These are phyloP conservation scores for Pseudomassariella vexata DNA, from an alignment of 2,329 filamentous ascomycete genomes.

Conservation along the genomic window DNA sequence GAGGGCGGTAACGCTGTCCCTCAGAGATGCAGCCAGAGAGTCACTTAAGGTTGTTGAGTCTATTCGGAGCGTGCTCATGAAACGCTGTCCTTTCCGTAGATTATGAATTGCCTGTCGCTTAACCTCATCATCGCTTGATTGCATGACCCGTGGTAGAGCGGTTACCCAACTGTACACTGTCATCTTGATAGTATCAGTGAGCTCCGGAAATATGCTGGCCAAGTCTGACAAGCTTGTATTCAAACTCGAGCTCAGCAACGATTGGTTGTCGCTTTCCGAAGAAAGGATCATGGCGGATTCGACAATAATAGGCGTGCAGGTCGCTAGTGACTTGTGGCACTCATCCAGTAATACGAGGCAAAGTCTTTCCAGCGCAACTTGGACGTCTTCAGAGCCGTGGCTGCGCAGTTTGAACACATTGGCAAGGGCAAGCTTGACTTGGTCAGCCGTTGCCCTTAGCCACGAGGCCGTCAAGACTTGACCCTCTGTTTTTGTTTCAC, in stretches of 20 bases:
- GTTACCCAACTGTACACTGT: conserved; percentile 77
- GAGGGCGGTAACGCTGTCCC: conserved; percentile 62
- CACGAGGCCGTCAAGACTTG: conserved; percentile 51
- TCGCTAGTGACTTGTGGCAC: conserved; percentile 66
- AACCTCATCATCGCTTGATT: conserved; percentile 71
- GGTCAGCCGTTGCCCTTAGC: conserved; percentile 72
- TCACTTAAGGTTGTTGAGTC: conserved; percentile 63
- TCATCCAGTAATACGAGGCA: conserved; percentile 74
- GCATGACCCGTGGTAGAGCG: conserved; percentile 76
- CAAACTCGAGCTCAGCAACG: conserved; percentile 42
- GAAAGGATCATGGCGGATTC: conserved; percentile 75
- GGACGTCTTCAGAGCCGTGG: conserved; percentile 65
- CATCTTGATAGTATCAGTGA: conserved; percentile 60
- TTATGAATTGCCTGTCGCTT: conserved; percentile 70
- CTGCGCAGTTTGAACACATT: conserved; percentile 70
- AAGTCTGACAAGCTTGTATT: conserved; percentile 55
- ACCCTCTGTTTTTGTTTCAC: conserved; percentile 20
- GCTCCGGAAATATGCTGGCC: conserved; percentile 53
- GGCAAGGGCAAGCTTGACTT: conserved; percentile 77
- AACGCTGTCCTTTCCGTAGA: conserved; percentile 65
- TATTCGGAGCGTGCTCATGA: conserved; percentile 58
- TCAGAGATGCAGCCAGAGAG: conserved; percentile 60
- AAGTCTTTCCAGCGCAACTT: conserved; percentile 59
- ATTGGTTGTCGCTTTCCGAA: conserved; percentile 38
- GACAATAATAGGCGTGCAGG: conserved; percentile 65